Evolutionary conservation across 352 stramenopile species (phyloP).

Genomic region (Phytophthora melonis): DNA sequence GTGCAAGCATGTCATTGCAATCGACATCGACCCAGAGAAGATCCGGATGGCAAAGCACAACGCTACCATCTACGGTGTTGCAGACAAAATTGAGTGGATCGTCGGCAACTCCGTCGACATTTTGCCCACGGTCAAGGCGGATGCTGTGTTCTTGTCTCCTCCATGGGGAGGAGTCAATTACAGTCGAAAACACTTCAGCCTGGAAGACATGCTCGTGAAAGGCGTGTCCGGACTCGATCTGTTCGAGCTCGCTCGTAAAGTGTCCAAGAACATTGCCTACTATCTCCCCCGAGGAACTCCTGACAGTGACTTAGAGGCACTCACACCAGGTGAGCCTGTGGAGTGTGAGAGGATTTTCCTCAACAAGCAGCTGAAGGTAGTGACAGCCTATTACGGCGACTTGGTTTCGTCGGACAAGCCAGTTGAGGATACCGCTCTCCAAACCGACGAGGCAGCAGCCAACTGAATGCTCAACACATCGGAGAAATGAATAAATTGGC

Average conservation of each 20-base stretch:
- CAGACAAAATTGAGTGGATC: slow-evolving; percentile 93
- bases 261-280: slow-evolving; percentile 84
- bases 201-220: slow-evolving; percentile 77
- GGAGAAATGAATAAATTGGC: not conserved
- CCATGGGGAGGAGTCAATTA: slow-evolving; percentile 91
- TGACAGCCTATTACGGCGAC: slow-evolving; percentile 86
- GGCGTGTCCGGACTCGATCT: slow-evolving; percentile 65
- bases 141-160: slow-evolving; percentile 93
- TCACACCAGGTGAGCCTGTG: slow-evolving; percentile 60
- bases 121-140: slow-evolving; percentile 74
- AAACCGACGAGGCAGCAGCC: no score
- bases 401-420: slow-evolving; percentile 30
- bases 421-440: no score
- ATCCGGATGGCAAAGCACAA: slow-evolving; percentile 93
- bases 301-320: slow-evolving; percentile 53
- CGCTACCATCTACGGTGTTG: slow-evolving; percentile 91
- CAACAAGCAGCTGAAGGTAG: slow-evolving; percentile 82
- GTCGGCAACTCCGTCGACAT: slow-evolving; percentile 88
- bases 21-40: slow-evolving; percentile 92
- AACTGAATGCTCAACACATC: not conserved
- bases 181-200: slow-evolving; percentile 63
- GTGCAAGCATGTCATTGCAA: slow-evolving; percentile 92
- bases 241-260: slow-evolving; percentile 64
- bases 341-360: slow-evolving; percentile 86
- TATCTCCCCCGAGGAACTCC: slow-evolving; percentile 84